A percentile compares a stretch with the other conserved stretches of the same genome.
Evolutionary conservation across 495 filamentous ascomycete genomes (phyloP).

Genomic region (Neurospora sp.): DNA sequence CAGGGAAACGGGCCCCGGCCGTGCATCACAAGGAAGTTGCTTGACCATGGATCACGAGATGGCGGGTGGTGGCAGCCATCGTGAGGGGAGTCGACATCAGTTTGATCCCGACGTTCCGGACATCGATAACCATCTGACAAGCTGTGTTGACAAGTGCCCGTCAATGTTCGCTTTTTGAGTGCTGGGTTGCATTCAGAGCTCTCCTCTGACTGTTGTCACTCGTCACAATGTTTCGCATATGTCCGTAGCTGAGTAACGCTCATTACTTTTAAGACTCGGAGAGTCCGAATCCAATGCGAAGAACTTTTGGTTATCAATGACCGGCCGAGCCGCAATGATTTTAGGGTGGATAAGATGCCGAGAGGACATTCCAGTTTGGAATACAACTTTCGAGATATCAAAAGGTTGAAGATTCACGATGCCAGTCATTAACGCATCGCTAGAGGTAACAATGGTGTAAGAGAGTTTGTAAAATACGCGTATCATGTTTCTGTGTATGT

Average conservation of each 20-base stretch:
- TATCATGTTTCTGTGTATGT: not conserved
- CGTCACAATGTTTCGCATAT: not conserved
- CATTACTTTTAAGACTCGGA: not conserved
- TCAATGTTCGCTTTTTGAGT: not conserved
- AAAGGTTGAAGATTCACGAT: not conserved
- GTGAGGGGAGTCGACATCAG: not conserved
- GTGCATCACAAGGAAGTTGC: not conserved
- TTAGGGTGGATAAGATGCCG: not conserved
- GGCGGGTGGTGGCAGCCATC: not conserved
- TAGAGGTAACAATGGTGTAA: not conserved
- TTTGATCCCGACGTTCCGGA: not conserved
- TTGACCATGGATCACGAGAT: not conserved
- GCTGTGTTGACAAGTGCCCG: not conserved
- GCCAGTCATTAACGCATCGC: not conserved
- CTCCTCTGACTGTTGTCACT: not conserved
- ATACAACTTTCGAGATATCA: not conserved
- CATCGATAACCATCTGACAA: not conserved
- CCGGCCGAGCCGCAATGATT: not conserved
- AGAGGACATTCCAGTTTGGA: not conserved
- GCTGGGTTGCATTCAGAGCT: not conserved
- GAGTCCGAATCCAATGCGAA: not conserved
- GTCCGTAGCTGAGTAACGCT: not conserved
- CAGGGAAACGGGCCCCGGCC: not conserved
- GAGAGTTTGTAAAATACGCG: not conserved
- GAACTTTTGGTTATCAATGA: not conserved